A percentile compares a stretch with the other conserved stretches of the same genome.
Conservation (phyloP, 2,329 filamentous ascomycete genomes). For the Pseudogymnoascus sp. region DNA sequence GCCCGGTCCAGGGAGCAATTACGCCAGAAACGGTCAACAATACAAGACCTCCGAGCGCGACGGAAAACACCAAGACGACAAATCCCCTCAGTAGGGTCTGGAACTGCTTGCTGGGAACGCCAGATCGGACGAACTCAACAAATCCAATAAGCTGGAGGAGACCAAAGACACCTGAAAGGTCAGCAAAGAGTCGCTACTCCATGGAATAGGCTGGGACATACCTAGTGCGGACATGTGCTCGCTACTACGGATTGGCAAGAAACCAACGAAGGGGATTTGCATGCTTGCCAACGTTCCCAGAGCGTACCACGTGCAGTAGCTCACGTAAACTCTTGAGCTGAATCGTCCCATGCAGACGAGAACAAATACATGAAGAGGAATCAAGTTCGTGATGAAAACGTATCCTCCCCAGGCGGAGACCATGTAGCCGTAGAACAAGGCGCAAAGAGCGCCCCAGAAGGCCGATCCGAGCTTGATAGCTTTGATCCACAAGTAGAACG, state of each 20-base stretch:
- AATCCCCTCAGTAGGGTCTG: slow-evolving; percentile 76
- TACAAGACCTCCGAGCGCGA: slow-evolving; percentile 68
- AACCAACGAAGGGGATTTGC: slow-evolving; percentile 98
- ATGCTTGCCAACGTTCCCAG: slow-evolving; percentile 94
- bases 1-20: slow-evolving; percentile 94
- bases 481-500: slow-evolving; percentile 99
- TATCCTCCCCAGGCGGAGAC: slow-evolving; percentile 99
- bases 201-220: slow-evolving; percentile 34
- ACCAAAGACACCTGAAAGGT: slow-evolving; percentile 72
- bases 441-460: slow-evolving; percentile 90
- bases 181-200: slow-evolving; percentile 13
- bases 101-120: slow-evolving; percentile 87
- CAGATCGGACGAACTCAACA: slow-evolving; percentile 81
- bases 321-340: slow-evolving; percentile 87
- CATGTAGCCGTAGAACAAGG: slow-evolving; percentile 99
- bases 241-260: slow-evolving; percentile 90
- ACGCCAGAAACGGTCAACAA: slow-evolving; percentile 82
- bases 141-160: slow-evolving; percentile 89
- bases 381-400: slow-evolving; percentile 96
- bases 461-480: slow-evolving; percentile 92
- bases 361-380: slow-evolving; percentile 89
- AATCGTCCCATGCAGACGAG: slow-evolving; percentile 95
- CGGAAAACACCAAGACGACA: slow-evolving; percentile 63
- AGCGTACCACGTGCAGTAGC: slow-evolving; percentile 97
- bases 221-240: slow-evolving; percentile 97